These are phyloP conservation scores for Neoconidiobolus thromboides DNA, from an alignment of 371 early-diverging fungal species.

Conservation along the genomic window DNA sequence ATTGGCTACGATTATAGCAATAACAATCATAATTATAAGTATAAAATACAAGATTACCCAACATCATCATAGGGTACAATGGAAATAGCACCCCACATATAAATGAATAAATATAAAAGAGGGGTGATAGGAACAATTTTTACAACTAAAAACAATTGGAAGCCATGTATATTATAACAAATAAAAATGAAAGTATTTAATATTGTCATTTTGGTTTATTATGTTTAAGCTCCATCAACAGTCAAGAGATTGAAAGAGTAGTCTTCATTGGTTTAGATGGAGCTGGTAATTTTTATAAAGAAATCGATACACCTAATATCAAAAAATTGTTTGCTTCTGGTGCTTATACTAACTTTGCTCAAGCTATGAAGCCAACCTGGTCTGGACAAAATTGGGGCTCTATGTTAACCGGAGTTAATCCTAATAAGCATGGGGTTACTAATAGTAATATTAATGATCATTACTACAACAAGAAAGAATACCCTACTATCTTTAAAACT, in stretches of 20 bases:
- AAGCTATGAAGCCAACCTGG: not conserved
- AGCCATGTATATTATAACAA: too few species aligned
- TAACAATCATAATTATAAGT: too few species aligned
- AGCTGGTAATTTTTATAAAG: not conserved
- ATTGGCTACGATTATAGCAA: too few species aligned
- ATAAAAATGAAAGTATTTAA: too few species aligned
- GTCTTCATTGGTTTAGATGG: conserved; percentile 1
- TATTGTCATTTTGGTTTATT: too few species aligned
- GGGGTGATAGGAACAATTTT: too few species aligned
- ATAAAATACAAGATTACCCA: too few species aligned
- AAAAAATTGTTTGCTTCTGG: not conserved
- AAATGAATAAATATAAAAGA: too few species aligned
- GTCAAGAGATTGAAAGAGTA: not conserved
- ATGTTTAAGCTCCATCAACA: too few species aligned
- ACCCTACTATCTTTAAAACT: conserved; percentile 9
- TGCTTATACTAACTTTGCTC: not conserved
- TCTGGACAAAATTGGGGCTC: conserved; percentile 11
- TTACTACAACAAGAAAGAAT: conserved; percentile 4
- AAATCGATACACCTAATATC: not conserved
- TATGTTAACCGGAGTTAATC: conserved; percentile 6
- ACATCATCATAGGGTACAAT: too few species aligned
- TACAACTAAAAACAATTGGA: too few species aligned
- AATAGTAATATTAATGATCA: conserved; percentile 1
- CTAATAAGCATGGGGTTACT: conserved; percentile 7
- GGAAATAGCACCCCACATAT: too few species aligned